Evolutionary conservation across 2,329 filamentous ascomycete genomes (phyloP).

Genomic region (Hypoxylon sp.): DNA sequence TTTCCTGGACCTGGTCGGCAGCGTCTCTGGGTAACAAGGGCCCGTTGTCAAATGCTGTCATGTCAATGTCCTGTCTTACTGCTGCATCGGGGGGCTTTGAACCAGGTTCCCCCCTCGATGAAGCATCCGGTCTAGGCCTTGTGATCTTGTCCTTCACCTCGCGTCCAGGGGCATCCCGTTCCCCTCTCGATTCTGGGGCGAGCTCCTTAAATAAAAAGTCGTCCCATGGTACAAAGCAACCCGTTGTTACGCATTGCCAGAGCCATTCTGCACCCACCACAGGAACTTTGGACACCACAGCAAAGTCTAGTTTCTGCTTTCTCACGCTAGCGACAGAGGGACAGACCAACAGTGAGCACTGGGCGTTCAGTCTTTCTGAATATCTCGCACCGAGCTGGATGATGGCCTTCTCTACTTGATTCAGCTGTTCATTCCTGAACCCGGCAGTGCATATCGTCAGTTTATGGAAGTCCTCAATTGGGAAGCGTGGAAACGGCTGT

Average conservation of each 20-base stretch:
- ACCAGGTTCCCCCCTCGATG: slow-evolving; percentile 23
- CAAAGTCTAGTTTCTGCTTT: slow-evolving; percentile 81
- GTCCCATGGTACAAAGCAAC: slow-evolving; percentile 56
- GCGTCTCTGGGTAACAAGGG: slow-evolving; percentile 33
- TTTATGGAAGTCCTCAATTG: slow-evolving; percentile 72
- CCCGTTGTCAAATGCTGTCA: slow-evolving; percentile 51
- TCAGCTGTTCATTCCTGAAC: slow-evolving; percentile 83
- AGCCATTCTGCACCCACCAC: slow-evolving; percentile 87
- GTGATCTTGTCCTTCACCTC: slow-evolving; percentile 31
- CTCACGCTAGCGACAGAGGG: slow-evolving; percentile 64
- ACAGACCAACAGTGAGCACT: slow-evolving; percentile 81
- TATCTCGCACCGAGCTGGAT: slow-evolving; percentile 82
- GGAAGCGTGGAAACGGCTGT: slow-evolving; percentile 76
- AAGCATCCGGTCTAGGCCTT: slow-evolving; percentile 37
- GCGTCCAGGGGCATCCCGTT: slow-evolving; percentile 18
- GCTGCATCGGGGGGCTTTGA: slow-evolving; percentile 27
- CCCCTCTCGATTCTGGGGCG: slow-evolving; percentile 47
- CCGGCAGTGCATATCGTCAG: slow-evolving; percentile 81
- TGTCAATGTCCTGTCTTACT: slow-evolving; percentile 49
- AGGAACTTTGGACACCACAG: slow-evolving; percentile 77
- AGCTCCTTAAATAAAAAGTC: slow-evolving; percentile 59
- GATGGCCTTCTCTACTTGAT: slow-evolving; percentile 82
- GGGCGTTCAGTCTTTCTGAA: slow-evolving; percentile 76
- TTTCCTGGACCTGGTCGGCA: slow-evolving; percentile 15
- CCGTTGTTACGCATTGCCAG: slow-evolving; percentile 77